These are phyloP conservation scores for Vanrija sp. DNA, from an alignment of 1,284 basidiomycete species.

Conservation along the genomic window DNA sequence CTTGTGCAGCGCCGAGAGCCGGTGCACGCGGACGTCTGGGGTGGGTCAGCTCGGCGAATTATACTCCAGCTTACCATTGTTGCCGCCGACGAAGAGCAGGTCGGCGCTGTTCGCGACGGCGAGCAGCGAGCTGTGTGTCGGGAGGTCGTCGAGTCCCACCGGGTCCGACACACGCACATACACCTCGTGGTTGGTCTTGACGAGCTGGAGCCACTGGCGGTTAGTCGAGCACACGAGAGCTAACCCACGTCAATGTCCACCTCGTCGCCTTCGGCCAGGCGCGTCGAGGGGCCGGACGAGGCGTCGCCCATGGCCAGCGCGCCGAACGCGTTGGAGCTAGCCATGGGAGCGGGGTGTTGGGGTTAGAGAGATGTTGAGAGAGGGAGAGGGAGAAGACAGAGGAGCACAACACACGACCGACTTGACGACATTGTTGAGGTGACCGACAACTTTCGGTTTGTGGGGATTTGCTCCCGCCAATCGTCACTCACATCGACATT, in stretches of 20 bases:
- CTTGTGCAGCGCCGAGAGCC: constrained; percentile 31
- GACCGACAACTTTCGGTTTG: not conserved
- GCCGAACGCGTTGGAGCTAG: constrained; percentile 33
- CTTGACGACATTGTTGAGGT: not conserved
- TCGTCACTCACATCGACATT: not conserved
- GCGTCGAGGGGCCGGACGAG: constrained; percentile 21
- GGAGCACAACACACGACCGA: too few species aligned
- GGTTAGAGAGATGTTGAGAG: not conserved
- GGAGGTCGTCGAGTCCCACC: constrained; percentile 38
- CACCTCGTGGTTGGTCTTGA: constrained; percentile 48
- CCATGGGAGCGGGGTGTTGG: constrained; percentile 11
- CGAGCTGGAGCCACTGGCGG: constrained; percentile 46
- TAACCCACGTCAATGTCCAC: constrained; percentile 39
- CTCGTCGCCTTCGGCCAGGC: constrained; percentile 39
- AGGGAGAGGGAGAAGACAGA: not conserved
- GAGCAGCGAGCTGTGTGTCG: constrained; percentile 46
- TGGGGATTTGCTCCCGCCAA: not conserved
- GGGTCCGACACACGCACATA: constrained; percentile 42
- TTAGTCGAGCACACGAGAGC: not conserved
- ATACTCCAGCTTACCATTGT: constrained; percentile 10
- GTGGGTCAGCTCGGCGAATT: not conserved
- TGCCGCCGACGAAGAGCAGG: constrained; percentile 47
- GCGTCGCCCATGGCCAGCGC: constrained; percentile 28
- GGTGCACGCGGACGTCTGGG: constrained; percentile 40
- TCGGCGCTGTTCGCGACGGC: constrained; percentile 46